Percentiles rank a stretch among this genome's conserved stretches.
Conservation (phyloP, 176 grass and related monocot genomes). For the Musa beccarii region DNA sequence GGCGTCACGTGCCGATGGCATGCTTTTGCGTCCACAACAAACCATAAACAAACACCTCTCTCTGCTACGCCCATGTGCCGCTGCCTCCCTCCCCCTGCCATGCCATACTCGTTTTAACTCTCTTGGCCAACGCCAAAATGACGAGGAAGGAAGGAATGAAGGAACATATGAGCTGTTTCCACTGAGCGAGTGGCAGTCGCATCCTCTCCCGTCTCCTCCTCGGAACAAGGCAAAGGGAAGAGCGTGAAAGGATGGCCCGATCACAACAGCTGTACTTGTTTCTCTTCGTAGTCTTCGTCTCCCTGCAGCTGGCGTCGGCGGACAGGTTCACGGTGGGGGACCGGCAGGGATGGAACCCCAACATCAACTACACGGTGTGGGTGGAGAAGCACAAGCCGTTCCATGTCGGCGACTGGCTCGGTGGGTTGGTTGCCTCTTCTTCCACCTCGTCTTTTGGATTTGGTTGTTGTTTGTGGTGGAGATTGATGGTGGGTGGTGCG, state of each 20-base stretch:
- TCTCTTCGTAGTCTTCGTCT: background rate
- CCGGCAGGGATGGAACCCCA: slow-evolving; percentile 29
- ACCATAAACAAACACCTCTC: background rate
- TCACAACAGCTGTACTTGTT: background rate
- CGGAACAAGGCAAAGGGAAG: background rate
- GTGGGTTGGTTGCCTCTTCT: slow-evolving; percentile 16
- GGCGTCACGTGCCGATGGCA: background rate
- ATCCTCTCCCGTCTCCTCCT: background rate
- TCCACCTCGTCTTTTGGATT: background rate
- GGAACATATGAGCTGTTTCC: no score
- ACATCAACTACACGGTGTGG: slow-evolving; percentile 59
- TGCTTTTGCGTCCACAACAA: background rate
- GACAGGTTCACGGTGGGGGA: slow-evolving; percentile 35
- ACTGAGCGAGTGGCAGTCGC: no score
- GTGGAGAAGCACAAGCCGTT: slow-evolving; percentile 35
- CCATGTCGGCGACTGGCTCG: slow-evolving; percentile 68
- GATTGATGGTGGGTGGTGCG: background rate
- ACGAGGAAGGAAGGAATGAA: no score
- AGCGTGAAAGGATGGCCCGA: no score
- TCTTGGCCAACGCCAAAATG: no score
- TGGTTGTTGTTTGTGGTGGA: background rate
- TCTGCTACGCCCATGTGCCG: background rate
- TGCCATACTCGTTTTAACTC: no score
- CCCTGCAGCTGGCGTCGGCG: slow-evolving; percentile 19
- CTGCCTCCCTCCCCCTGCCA: background rate